These are phyloP conservation scores for Xylaria venustula DNA, from an alignment of 495 filamentous ascomycete species.

Conservation along the genomic window DNA sequence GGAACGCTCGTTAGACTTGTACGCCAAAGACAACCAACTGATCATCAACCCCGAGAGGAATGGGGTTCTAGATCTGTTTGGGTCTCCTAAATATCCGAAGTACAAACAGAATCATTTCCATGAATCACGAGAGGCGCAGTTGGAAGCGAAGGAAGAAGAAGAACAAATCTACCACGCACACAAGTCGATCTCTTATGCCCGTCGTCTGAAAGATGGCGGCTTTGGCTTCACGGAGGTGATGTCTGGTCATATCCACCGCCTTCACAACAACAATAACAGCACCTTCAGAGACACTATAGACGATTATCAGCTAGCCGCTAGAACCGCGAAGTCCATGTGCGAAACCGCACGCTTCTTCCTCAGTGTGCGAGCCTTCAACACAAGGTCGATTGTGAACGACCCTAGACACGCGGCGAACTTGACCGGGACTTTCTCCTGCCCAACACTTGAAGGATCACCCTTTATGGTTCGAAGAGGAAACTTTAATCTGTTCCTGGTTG, in stretches of 20 bases:
- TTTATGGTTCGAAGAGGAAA: slow-evolving; percentile 60
- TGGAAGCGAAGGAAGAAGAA: slow-evolving; percentile 28
- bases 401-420: slow-evolving; percentile 53
- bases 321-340: slow-evolving; percentile 49
- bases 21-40: slow-evolving; percentile 40
- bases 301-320: slow-evolving; percentile 56
- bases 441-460: slow-evolving; percentile 53
- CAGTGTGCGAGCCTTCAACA: slow-evolving; percentile 56
- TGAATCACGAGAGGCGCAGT: background rate
- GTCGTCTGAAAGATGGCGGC: slow-evolving; percentile 44
- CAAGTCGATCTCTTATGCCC: slow-evolving; percentile 41
- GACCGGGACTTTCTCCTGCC: slow-evolving; percentile 63
- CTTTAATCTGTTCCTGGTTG: slow-evolving; percentile 58
- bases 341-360: slow-evolving; percentile 61
- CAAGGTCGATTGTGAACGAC: slow-evolving; percentile 38
- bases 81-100: slow-evolving; percentile 35
- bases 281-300: slow-evolving; percentile 45
- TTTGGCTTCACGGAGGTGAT: slow-evolving; percentile 64
- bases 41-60: slow-evolving; percentile 54
- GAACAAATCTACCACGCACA: slow-evolving; percentile 34
- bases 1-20: slow-evolving; percentile 57
- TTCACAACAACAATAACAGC: slow-evolving; percentile 37
- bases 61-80: slow-evolving; percentile 45
- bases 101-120: slow-evolving; percentile 7
- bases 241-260: slow-evolving; percentile 56